phyloP scores from a whole-genome alignment of 352 stramenopile species.

The Globisporangium cylindrosporum region DNA sequence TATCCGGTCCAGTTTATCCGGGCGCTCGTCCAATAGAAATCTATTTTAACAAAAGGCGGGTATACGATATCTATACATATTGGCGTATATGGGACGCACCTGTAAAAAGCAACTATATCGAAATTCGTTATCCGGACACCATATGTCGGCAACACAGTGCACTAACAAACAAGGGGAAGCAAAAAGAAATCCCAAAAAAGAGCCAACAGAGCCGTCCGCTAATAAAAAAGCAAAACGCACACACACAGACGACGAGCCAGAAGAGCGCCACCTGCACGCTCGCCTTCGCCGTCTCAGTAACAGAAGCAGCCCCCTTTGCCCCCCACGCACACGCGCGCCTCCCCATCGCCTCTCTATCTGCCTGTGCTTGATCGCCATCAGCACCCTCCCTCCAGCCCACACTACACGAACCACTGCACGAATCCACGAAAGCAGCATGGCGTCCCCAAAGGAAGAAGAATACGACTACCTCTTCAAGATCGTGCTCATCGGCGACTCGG shows the following conservation, averaged over 20 bases:
- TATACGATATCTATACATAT: neutral
- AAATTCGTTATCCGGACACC: constrained; percentile 1
- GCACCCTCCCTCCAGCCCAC: neutral
- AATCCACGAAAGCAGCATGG: constrained; percentile 33
- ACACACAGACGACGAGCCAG: constrained; percentile 1
- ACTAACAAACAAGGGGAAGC: neutral
- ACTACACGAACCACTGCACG: neutral
- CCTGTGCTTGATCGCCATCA: neutral
- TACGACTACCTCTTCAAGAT: constrained; percentile 93
- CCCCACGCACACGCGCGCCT: constrained; percentile 18
- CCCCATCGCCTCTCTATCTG: neutral
- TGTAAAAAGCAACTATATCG: too few relatives aligned
- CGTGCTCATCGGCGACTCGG: constrained; percentile 96
- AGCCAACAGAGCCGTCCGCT: neutral
- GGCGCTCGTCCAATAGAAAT: neutral
- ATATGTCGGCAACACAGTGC: neutral
- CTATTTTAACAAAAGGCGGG: neutral
- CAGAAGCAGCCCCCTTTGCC: constrained; percentile 9
- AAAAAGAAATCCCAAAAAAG: constrained; percentile 15
- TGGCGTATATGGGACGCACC: neutral
- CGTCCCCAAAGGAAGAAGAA: constrained; percentile 84
- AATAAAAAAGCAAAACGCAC: constrained; percentile 21
- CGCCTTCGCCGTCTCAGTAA: neutral
- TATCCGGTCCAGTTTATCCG: constrained; percentile 7
- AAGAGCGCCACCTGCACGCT: constrained; percentile 9